Evolutionary conservation across 306 rosid genomes (phyloP).

Genomic region (Vachellia pachyceras): DNA sequence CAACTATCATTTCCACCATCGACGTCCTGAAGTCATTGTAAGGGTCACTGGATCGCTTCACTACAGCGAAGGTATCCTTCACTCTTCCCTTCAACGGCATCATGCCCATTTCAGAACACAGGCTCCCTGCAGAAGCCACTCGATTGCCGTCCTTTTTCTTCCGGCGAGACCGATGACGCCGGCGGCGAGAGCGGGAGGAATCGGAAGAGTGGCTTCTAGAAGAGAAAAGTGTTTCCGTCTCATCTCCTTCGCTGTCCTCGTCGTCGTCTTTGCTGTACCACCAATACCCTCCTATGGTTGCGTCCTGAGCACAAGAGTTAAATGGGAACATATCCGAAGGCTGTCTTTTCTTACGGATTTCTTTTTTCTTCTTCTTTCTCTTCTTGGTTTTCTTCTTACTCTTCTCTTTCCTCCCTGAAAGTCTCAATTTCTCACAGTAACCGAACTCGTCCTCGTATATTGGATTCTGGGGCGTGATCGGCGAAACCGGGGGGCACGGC

Average conservation of each 20-base stretch:
- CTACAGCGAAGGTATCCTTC: slow-evolving; percentile 86
- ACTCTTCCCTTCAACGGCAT: slow-evolving; percentile 72
- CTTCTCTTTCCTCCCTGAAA: slow-evolving; percentile 22
- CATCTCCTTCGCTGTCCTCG: slow-evolving; percentile 54
- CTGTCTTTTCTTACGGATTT: slow-evolving; percentile 34
- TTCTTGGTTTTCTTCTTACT: slow-evolving; percentile 41
- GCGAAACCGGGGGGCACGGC: slow-evolving; percentile 57
- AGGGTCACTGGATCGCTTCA: slow-evolving; percentile 90
- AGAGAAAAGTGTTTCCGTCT: slow-evolving; percentile 80
- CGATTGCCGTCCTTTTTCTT: slow-evolving; percentile 24
- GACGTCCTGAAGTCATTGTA: slow-evolving; percentile 89
- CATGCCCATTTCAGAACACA: slow-evolving; percentile 59
- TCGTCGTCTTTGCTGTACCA: slow-evolving; percentile 83
- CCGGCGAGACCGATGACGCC: slow-evolving; percentile 41
- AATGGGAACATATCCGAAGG: slow-evolving; percentile 55
- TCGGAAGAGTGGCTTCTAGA: slow-evolving; percentile 79
- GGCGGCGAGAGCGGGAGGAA: slow-evolving; percentile 63
- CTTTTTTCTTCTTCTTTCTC: slow-evolving; percentile 45
- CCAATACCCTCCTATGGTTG: slow-evolving; percentile 59
- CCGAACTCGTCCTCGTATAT: slow-evolving; percentile 40
- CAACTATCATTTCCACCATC: slow-evolving; percentile 95
- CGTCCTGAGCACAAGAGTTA: slow-evolving; percentile 62
- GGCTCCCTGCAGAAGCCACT: slow-evolving; percentile 13
- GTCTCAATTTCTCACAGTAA: slow-evolving; percentile 33
- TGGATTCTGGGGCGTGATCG: slow-evolving; percentile 49